Evolutionary conservation across 1,139 yeast genomes (phyloP), one percentile per base, ranked within the genome.

Genomic region (Hemisphaericaspora subhashii): DNA sequence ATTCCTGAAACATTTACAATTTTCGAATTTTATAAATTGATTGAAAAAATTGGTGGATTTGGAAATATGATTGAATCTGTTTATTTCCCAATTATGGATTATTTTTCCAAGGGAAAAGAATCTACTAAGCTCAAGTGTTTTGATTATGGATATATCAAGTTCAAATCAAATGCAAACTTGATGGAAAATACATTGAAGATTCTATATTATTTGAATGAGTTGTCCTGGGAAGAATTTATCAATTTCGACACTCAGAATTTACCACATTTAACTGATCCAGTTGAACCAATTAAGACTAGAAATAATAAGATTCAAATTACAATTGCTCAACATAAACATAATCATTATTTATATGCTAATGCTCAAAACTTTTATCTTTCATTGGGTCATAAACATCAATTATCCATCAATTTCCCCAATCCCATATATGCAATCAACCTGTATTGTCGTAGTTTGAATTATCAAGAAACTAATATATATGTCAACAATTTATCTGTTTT

Each of bases 391-490:
- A 27, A 38, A 22, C 12, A 35, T n/a, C 29, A 30, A 11, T 27
- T 47, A 20, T 35, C 40, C n/a, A 34, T 46, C n/a, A 37, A 24
- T 31, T 47, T 40, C 33, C 52, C 51, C 4, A 47, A 45, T 26
- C 50, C 52, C 9, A 39, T 47, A 18, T 44, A 38, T 15, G 38
- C 40, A 3, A 39, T 44, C 16, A 41, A 41, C 35, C 42, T 33
- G 31, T 50, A 35, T 57, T 60, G 40, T 38, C 54, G 37, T 51
- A 54, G 40, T 47, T 47, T 33, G 47, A 69, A 70, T 47, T 69
- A 64, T 48, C 86, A 80, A 54, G 83, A 78, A 50, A 76, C 84
- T 2, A 80, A 80, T 51, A 64, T 80, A 32, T 80, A 79, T 50
- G 77, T 80, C 15, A 77, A 72, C 42, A 77, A 77, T 48, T 59